Percentiles rank a stretch among this genome's conserved stretches.
phyloP scores from a whole-genome alignment of 768 basidiomycete genomes.

The Lactifluus rugatus region DNA sequence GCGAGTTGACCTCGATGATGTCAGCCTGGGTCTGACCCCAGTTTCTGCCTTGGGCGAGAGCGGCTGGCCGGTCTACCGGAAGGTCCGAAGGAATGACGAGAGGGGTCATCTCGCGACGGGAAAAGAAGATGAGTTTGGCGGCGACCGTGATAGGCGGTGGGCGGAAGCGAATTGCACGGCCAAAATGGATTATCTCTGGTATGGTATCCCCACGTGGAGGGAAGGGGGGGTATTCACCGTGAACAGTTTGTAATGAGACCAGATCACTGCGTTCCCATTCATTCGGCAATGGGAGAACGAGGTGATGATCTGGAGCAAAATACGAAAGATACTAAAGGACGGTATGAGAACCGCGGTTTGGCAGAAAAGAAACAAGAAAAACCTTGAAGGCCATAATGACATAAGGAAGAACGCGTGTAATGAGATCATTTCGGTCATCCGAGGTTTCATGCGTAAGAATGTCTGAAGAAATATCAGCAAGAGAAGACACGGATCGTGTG shows the following conservation, averaged over 20 bases:
- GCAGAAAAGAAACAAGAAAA: conserved; percentile 29
- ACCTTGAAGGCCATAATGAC: conserved; percentile 28
- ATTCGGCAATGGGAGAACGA: conserved; percentile 38
- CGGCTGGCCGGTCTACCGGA: conserved; percentile 29
- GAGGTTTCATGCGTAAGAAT: conserved; percentile 25
- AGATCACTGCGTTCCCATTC: conserved; percentile 20
- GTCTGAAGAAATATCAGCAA: conserved; percentile 16
- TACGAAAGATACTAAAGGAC: conserved; percentile 42
- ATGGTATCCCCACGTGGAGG: conserved; percentile 21
- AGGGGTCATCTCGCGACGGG: conserved; percentile 42
- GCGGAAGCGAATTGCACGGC: conserved; percentile 20
- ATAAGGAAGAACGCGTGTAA: conserved; percentile 17
- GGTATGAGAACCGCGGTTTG: conserved; percentile 35
- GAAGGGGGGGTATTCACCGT: conserved; percentile 43
- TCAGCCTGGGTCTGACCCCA: conserved; percentile 49
- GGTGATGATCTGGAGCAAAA: conserved; percentile 54
- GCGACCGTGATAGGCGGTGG: conserved; percentile 43
- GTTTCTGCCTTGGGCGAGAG: conserved; percentile 23
- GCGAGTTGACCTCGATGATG: conserved; percentile 45
- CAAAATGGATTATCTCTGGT: conserved; percentile 21
- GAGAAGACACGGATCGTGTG: background rate
- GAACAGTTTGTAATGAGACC: conserved; percentile 29
- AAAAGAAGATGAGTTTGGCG: conserved; percentile 55
- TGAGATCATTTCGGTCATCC: conserved; percentile 25
- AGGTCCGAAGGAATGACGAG: conserved; percentile 33